Percentiles rank a stretch among this genome's conserved stretches.
These are phyloP conservation scores for Rhamnella rubrinervis DNA, from an alignment of 331 rosid genomes.

Conservation along the genomic window DNA sequence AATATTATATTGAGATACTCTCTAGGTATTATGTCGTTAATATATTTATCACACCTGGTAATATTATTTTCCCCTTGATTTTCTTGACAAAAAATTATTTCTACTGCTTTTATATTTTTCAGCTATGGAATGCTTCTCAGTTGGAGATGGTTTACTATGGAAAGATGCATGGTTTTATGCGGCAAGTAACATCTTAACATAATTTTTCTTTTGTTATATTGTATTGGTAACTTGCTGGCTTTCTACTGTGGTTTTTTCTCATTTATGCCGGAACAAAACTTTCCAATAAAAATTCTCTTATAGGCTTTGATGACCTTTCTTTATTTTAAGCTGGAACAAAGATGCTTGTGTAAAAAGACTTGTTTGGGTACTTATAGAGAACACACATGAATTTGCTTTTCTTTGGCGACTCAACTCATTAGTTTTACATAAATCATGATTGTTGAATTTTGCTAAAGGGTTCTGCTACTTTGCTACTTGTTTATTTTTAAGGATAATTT, in stretches of 20 bases:
- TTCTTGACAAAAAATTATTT: conserved; percentile 9
- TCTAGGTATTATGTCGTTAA: not conserved
- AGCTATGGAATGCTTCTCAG: conserved; percentile 99
- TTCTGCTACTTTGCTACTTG: not conserved
- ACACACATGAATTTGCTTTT: no score
- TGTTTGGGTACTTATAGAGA: no score
- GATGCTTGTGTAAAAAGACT: no score
- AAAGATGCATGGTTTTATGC: conserved; percentile 98
- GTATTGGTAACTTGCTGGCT: not conserved
- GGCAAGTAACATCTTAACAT: conserved; percentile 46
- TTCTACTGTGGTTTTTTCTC: not conserved
- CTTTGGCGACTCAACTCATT: no score
- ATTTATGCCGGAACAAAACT: not conserved
- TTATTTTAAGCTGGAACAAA: no score
- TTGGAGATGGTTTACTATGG: conserved; percentile 87
- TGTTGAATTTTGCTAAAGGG: no score
- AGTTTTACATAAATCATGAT: no score
- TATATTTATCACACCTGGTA: not conserved
- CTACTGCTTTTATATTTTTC: conserved; percentile 23
- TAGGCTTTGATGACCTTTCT: no score
- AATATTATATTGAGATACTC: not conserved
- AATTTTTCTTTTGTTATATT: not conserved
- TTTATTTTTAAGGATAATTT: not conserved
- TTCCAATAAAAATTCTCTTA: no score
- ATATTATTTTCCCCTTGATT: not conserved